Percentiles rank a stretch among this genome's conserved stretches.
Conservation (phyloP, 768 basidiomycete genomes). For the Amanita rimosa region DNA sequence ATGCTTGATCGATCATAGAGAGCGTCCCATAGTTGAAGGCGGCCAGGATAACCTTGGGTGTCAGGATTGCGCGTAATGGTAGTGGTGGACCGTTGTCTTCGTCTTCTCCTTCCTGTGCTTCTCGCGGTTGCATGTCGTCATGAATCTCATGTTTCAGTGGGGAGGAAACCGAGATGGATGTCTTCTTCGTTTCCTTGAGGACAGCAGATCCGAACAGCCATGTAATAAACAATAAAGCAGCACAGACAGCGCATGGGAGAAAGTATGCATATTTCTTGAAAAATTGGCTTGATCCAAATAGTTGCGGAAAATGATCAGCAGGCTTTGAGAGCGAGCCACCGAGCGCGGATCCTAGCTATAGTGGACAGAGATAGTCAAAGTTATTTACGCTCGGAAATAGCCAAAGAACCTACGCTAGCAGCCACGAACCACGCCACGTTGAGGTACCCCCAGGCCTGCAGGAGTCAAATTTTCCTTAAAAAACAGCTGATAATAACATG, state of each 20-base stretch:
- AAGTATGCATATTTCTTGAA: constrained; percentile 42
- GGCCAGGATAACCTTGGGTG: no score
- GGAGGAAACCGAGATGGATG: no score
- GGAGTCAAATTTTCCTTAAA: background rate
- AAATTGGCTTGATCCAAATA: constrained; percentile 27
- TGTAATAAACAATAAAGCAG: constrained; percentile 33
- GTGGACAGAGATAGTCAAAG: background rate
- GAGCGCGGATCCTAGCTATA: constrained; percentile 26
- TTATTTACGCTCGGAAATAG: no score
- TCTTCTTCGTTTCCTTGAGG: no score
- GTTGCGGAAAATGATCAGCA: no score
- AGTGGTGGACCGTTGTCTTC: no score
- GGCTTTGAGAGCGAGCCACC: constrained; percentile 33
- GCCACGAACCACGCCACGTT: constrained; percentile 13
- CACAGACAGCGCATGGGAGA: constrained; percentile 45
- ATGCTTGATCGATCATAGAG: constrained; percentile 44
- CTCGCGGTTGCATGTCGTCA: no score
- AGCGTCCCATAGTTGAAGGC: constrained; percentile 15
- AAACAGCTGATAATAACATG: background rate
- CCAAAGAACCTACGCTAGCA: constrained; percentile 6
- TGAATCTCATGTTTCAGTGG: no score
- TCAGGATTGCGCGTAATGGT: no score
- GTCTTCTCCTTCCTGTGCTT: no score
- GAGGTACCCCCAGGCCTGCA: constrained; percentile 23
- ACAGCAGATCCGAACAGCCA: no score